Evolutionary conservation across 345 rosid species (phyloP).

Genomic region (Stellera chamaejasme): DNA sequence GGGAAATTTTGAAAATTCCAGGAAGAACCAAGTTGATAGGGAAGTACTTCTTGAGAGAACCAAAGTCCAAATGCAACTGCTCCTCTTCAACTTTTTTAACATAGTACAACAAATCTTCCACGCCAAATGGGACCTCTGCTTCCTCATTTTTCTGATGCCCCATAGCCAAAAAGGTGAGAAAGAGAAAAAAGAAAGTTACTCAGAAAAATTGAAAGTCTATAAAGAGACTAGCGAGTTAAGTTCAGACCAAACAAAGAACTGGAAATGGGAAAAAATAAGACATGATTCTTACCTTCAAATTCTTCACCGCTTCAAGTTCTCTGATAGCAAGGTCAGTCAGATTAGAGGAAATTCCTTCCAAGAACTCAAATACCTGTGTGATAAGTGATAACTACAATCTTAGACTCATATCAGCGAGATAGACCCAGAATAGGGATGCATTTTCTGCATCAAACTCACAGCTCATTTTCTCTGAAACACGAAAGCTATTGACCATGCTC

Average conservation of each 20-base stretch:
- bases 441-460: too few species aligned
- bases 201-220: too few species aligned
- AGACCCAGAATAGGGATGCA: too few species aligned
- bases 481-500: too few species aligned
- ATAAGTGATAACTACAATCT: not conserved
- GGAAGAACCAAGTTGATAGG: constrained; percentile 79
- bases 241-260: not conserved
- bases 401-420: too few species aligned
- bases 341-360: constrained; percentile 79
- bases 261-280: constrained; percentile 9
- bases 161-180: constrained; percentile 8
- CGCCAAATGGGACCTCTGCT: constrained; percentile 76
- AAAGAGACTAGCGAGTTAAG: too few species aligned
- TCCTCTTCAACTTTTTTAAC: constrained; percentile 67
- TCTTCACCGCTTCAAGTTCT: constrained; percentile 70
- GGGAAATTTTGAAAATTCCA: constrained; percentile 79
- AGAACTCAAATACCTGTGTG: constrained; percentile 72
- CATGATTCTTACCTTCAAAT: constrained; percentile 53
- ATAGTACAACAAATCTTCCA: constrained; percentile 79
- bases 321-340: constrained; percentile 60
- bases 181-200: not conserved
- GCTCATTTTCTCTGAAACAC: too few species aligned
- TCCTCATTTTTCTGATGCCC: constrained; percentile 72
- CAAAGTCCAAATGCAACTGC: constrained; percentile 79
- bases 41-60: constrained; percentile 67